These are phyloP conservation scores for Fusarium coffeatum DNA, from an alignment of 2,329 filamentous ascomycete species.

Conservation along the genomic window DNA sequence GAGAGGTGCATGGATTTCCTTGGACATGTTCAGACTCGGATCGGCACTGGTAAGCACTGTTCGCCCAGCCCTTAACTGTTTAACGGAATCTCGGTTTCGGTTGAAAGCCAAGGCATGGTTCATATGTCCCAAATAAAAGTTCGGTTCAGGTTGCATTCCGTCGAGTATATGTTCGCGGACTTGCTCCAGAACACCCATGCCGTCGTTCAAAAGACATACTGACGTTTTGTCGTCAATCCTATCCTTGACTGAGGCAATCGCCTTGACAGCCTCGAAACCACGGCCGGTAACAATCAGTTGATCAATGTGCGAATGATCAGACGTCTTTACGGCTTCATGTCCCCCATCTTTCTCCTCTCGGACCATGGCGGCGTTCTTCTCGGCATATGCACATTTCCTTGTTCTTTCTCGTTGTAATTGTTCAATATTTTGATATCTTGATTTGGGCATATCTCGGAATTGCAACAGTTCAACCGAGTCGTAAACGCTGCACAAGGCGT, in stretches of 20 bases:
- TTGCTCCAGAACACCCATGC: constrained; percentile 84
- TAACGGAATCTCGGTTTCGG: constrained; percentile 54
- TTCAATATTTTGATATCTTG: constrained; percentile 50
- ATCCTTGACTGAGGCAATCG: constrained; percentile 70
- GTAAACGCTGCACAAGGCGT: constrained; percentile 56
- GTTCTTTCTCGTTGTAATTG: constrained; percentile 35
- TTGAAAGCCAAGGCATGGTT: constrained; percentile 60
- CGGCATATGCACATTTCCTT: constrained; percentile 31
- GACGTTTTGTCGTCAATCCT: constrained; percentile 76
- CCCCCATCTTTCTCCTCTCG: constrained; percentile 1
- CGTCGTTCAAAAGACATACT: constrained; percentile 81
- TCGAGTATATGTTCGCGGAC: constrained; percentile 78
- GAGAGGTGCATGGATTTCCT: constrained; percentile 32
- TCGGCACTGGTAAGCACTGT: constrained; percentile 48
- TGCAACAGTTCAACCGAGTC: constrained; percentile 54
- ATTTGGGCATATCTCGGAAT: constrained; percentile 41
- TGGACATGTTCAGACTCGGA: constrained; percentile 25
- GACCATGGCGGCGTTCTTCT: constrained; percentile 37
- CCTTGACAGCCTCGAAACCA: constrained; percentile 65
- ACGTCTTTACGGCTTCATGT: background rate
- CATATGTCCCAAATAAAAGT: constrained; percentile 78
- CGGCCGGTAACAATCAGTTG: constrained; percentile 75
- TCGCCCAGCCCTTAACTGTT: constrained; percentile 51
- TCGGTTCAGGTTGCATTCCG: constrained; percentile 72
- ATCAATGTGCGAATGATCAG: constrained; percentile 68